Evolutionary conservation across 2,329 filamentous ascomycete genomes (phyloP).

Genomic region (Scytalidium sp.): DNA sequence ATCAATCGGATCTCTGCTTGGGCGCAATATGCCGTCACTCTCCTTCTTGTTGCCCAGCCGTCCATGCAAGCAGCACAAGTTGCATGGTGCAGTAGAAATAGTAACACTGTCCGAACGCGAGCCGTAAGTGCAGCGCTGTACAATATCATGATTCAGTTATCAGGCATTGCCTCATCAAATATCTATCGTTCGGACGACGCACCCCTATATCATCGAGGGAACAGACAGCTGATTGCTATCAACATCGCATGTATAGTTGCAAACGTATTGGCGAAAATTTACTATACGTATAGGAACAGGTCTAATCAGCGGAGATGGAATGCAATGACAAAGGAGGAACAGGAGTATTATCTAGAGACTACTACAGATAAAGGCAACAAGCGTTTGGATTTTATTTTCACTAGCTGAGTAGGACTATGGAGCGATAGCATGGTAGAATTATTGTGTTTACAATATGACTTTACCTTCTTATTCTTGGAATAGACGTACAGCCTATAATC

Average conservation of each 20-base stretch:
- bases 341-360: conserved; percentile 38
- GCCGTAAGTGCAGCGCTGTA: conserved; percentile 36
- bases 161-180: conserved; percentile 42
- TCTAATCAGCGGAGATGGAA: conserved; percentile 10
- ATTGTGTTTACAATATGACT: no score
- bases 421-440: no score
- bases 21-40: conserved; percentile 29
- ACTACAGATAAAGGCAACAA: conserved; percentile 35
- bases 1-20: not conserved
- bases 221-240: conserved; percentile 31
- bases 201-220: conserved; percentile 41
- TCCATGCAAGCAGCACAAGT: conserved; percentile 34
- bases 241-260: conserved; percentile 28
- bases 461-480: no score
- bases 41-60: conserved; percentile 13
- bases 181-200: conserved; percentile 46
- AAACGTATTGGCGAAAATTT: conserved; percentile 34
- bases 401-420: no score
- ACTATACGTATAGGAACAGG: conserved; percentile 38
- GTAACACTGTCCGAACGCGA: conserved; percentile 34
- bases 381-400: conserved; percentile 27
- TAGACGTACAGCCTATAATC: no score
- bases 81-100: conserved; percentile 35
- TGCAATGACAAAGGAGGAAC: conserved; percentile 30
- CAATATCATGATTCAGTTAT: conserved; percentile 44